Base-by-base conservation (phyloP, 1,139 yeast species). In the Debaryomyces sp. region DNA sequence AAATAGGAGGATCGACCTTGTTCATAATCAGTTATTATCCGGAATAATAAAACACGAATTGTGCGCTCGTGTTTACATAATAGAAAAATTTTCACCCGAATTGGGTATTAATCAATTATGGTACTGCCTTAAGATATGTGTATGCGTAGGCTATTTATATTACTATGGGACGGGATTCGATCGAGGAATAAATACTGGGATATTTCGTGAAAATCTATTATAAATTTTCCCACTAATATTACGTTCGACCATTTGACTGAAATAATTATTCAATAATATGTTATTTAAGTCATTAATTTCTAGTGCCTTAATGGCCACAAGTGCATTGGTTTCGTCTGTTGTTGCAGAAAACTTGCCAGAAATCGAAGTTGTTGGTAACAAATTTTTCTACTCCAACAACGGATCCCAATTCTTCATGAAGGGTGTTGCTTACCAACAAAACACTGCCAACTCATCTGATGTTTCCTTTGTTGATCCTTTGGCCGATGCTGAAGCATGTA, bases 401-500 rank as follows among this genome's bases (percentile, higher is more conserved):
- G 80, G 80, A 18, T 65, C 77, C 15, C 80, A 74, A 56, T 75
- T 75, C 52, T 71, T 65, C 57, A 68, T 75, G 55, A 69, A 70
- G 55, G 80, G 80, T 59, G 65, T 75, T 55, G 80, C 80, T 23
- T 75, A 75, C 63, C 80, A 75, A 60, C 73, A 72, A 55, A 69
- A 75, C 52, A 65, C 73, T 29, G 68, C 64, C 35, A 71, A 67
- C 53, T 56, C 57, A 36, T 27, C 43, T 12, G 27, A 21, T 10
- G 58, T 68, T 37, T 73, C 82, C 2, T 87, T 89, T 41, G 65
- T 71, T 44, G 89, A 89, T 70, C 96, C 92, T 10, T 75, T 91
- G 49, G 84, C 94, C 17, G 87, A 90, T 59, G 78, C 78, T 10
- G 84, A 79, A 23, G 73, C 78, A 40, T 89, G 97, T 79, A 72